Base-by-base conservation (phyloP, 192 early-diverging fungal genomes). In the Entomortierella beljakovae region DNA sequence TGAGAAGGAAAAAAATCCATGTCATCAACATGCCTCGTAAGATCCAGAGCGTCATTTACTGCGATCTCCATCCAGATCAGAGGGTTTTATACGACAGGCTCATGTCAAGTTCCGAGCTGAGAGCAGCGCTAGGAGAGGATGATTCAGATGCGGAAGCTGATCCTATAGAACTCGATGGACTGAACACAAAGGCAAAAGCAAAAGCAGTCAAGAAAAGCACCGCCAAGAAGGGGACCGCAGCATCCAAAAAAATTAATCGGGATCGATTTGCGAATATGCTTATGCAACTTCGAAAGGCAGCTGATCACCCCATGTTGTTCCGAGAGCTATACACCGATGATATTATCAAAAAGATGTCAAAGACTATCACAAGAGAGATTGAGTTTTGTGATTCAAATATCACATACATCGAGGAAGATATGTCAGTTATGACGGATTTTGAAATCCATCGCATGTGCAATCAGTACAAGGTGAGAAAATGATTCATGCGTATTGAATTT, bases 341-440 rank as follows among this genome's bases (percentile, higher is more conserved):
- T 0, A 82, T 80, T 42, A 52, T 97, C 3, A 66, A 81, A 48
- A 66, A 81, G 13, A 96, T 97, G 88, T 86, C 92, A 23, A 88
- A 87, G 57, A 70, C 64, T 40, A 88, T 96, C 25, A 86, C 87
- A 51, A 62, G 88, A 73, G 95, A 95, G 76, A 80, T 86, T 1
- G 84, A 92, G 50, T 95, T 93, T 69, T 88, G 89, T 57, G 94
- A 96, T 51, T 88, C 92, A 0, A 88, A 88, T 37, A 86, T 87
- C 51, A 58, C 92, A 28, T 95, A 90, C 68, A 86, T 97, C 23
- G 82, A 86, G 48, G 95, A 97, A 73, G 96, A 97, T 60, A 94
- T 97, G 94, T 71, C 86, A 18, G 83, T 94, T 6, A 93, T 95
- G 91, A 89, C 85, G 33, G 96, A 97, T 70, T 96, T 94, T 85